Evolutionary conservation across 2,329 filamentous ascomycete genomes (phyloP), one percentile per base, ranked within the genome.

Genomic region (Neoarthrinium moseri): DNA sequence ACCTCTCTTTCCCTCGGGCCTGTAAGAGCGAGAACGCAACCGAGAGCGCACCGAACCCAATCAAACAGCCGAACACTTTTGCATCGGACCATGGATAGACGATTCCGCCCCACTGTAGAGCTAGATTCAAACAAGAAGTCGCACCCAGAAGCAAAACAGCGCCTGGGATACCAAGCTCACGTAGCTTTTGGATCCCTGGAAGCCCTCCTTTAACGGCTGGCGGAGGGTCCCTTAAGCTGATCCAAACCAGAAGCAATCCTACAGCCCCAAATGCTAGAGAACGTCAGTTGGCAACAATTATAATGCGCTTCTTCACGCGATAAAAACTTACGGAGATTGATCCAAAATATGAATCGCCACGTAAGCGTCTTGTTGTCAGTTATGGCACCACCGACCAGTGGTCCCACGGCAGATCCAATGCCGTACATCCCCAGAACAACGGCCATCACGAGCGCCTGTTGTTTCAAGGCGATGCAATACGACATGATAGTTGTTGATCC

Each of bases 401-500:
- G 54, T 2, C 53, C 53, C 4, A 48, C 45, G 10, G 51, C 51
- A 3, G 50, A 51, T 12, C 49, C 50, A 40, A 57, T 45, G 11
- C 50, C 49, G 43, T 48, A 55, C 45, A 52, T 48, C 24, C 48
- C 51, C 3, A 50, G 37, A 22, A 54, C 48, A 41, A 52, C 45
- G n/a, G 51, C 47, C n/a, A 49, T 50, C 43, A 51, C 39, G 15
- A 48, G 26, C 7, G 53, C 42, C 5, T 48, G 50, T 10, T 21
- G 43, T 5, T 48, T 43, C 34, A 55, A 40, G 3, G 51, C 48
- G 6, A 57, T 21, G 2, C 44, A 26, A 42, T 47, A 43, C 3
- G 48, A 35, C 4, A 71, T 63, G 44, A 74, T 63, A 20, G 35
- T 50, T 4, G 47, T 44, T 2, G 34, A 43, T 5, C 70, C 71